These are phyloP conservation scores for Pestalotiopsis sp. DNA, from an alignment of 2,329 filamentous ascomycete genomes.

Conservation along the genomic window DNA sequence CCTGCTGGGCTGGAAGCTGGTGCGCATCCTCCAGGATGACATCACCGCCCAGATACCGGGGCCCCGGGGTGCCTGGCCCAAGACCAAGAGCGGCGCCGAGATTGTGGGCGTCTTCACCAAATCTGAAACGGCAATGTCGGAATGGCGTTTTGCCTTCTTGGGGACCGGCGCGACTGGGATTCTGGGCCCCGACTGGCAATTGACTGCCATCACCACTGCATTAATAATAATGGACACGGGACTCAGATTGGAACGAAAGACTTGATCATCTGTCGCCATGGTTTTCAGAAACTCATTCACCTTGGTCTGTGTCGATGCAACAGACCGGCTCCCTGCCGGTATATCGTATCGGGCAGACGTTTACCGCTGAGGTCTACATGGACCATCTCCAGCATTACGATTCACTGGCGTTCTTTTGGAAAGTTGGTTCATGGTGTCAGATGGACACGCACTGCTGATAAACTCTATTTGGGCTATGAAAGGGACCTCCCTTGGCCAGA, in stretches of 20 bases:
- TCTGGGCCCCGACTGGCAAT: background rate
- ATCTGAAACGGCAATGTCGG: background rate
- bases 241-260: background rate
- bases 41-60: background rate
- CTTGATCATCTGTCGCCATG: background rate
- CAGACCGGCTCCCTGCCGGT: background rate
- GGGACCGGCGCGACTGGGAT: background rate
- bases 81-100: slow-evolving; percentile 1
- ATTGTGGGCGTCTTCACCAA: slow-evolving; percentile 6
- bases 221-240: background rate
- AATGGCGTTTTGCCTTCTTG: slow-evolving; percentile 6
- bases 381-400: background rate
- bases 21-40: slow-evolving; percentile 1
- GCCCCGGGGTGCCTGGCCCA: slow-evolving; percentile 6
- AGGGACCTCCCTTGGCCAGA: too few species aligned
- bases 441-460: too few species aligned
- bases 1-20: slow-evolving; percentile 1
- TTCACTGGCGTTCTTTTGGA: too few species aligned
- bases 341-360: background rate
- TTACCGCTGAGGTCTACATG: background rate
- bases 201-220: background rate
- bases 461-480: too few species aligned
- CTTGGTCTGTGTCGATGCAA: background rate
- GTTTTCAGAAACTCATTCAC: background rate
- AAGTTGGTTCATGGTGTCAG: too few species aligned